Percentiles rank a stretch among this genome's conserved stretches.
These are phyloP conservation scores for Funneliformis geosporum DNA, from an alignment of 192 early-diverging fungal species.

Conservation along the genomic window DNA sequence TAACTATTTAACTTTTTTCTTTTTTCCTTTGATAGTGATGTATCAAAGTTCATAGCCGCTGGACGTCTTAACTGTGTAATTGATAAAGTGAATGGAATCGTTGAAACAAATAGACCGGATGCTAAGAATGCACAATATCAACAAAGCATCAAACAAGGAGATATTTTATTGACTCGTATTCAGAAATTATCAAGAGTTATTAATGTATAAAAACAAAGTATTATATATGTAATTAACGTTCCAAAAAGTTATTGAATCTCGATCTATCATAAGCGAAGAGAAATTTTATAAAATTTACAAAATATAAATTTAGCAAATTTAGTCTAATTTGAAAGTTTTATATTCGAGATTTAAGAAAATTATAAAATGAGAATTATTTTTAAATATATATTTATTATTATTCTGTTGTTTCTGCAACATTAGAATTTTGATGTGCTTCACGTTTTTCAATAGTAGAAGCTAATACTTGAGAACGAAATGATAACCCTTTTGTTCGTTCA, in stretches of 20 bases:
- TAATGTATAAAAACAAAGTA: constrained; percentile 75
- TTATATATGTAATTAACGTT: background rate
- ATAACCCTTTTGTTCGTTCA: constrained; percentile 88
- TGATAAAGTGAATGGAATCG: constrained; percentile 97
- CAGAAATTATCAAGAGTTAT: constrained; percentile 96
- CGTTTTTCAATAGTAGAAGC: constrained; percentile 90
- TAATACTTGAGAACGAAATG: constrained; percentile 88
- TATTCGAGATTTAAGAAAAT: no score
- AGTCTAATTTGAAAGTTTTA: no score
- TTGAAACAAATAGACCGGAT: constrained; percentile 97
- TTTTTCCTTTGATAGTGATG: constrained; percentile 61
- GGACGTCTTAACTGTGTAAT: constrained; percentile 98
- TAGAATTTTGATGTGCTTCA: constrained; percentile 47
- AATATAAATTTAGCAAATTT: no score
- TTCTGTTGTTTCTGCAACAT: constrained; percentile 20
- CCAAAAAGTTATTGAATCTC: background rate
- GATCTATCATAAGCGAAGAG: no score
- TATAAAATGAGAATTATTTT: no score
- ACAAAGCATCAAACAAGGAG: constrained; percentile 93
- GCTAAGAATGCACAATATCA: constrained; percentile 99
- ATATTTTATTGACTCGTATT: constrained; percentile 89
- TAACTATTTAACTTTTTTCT: background rate
- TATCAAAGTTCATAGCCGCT: constrained; percentile 92
- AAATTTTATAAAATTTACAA: no score
- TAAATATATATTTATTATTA: constrained; percentile 3